Conservation (phyloP, 257 asterid genomes). For the Euphrasia confusa region DNA sequence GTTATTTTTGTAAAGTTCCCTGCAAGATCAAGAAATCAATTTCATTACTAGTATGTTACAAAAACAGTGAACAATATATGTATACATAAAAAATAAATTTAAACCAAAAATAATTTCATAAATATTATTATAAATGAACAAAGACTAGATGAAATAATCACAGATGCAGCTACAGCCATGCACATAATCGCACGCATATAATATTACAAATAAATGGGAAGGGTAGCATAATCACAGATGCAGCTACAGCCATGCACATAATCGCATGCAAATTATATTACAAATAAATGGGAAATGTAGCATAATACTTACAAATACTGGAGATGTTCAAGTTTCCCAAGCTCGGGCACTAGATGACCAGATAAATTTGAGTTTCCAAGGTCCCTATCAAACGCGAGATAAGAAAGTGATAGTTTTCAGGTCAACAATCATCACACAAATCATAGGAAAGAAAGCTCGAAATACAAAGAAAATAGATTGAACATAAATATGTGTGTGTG, state of each 20-base stretch:
- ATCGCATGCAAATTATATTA: background rate
- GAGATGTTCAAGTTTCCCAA: slow-evolving; percentile 58
- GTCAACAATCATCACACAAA: slow-evolving; percentile 13
- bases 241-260: background rate
- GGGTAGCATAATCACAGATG: background rate
- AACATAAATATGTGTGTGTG: too few relatives aligned
- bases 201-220: slow-evolving; percentile 1
- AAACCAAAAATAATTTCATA: slow-evolving; percentile 9
- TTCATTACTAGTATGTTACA: slow-evolving; percentile 13
- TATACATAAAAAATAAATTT: slow-evolving; percentile 5
- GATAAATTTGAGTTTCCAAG: slow-evolving; percentile 72
- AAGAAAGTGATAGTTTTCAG: slow-evolving; percentile 21
- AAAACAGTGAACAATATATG: background rate
- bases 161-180: too few relatives aligned
- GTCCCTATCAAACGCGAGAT: slow-evolving; percentile 41
- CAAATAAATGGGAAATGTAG: slow-evolving; percentile 10
- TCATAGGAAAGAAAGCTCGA: slow-evolving; percentile 14
- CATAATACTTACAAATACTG: slow-evolving; percentile 50
- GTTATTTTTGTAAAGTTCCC: slow-evolving; percentile 88
- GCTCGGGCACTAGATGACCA: slow-evolving; percentile 68
- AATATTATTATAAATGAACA: background rate
- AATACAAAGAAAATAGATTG: background rate
- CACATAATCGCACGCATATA: background rate
- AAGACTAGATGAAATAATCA: slow-evolving; percentile 2
- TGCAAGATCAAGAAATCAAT: slow-evolving; percentile 29